Conservation (phyloP, 495 filamentous ascomycete species). For the Hypoxylon trugodes region DNA sequence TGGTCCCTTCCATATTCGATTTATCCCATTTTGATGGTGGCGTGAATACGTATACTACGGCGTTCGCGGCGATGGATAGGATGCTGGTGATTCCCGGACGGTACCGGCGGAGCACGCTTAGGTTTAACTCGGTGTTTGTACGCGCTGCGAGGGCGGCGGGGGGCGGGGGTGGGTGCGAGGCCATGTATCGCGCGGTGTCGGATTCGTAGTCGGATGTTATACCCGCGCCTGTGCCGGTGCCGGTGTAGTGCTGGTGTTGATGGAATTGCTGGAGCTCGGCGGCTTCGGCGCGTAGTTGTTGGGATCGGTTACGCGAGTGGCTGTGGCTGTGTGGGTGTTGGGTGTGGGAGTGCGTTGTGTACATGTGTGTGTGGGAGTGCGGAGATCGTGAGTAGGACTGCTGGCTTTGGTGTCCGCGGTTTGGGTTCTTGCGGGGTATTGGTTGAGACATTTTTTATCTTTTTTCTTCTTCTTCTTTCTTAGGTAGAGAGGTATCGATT, state of each 20-base stretch:
- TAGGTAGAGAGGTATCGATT: no score
- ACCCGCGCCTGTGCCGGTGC: constrained; percentile 45
- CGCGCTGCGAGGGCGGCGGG: constrained; percentile 58
- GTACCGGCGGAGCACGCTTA: constrained; percentile 79
- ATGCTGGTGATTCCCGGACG: constrained; percentile 72
- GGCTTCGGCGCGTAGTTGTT: constrained; percentile 33
- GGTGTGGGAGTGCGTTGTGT: constrained; percentile 22
- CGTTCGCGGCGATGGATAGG: constrained; percentile 77
- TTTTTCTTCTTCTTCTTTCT: no score
- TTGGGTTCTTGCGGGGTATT: constrained; percentile 34
- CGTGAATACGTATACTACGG: constrained; percentile 79
- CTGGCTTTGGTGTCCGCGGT: constrained; percentile 20
- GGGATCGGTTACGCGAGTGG: constrained; percentile 33
- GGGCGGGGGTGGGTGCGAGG: constrained; percentile 28
- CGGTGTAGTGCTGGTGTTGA: background rate
- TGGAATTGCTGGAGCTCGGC: constrained; percentile 21
- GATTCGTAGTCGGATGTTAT: constrained; percentile 81
- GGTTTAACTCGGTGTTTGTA: constrained; percentile 82
- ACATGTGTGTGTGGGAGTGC: constrained; percentile 6
- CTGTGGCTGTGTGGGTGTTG: constrained; percentile 32
- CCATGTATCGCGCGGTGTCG: constrained; percentile 47
- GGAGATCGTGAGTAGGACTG: constrained; percentile 15
- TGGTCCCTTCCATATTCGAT: constrained; percentile 75
- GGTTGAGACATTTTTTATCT: constrained; percentile 39
- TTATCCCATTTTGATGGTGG: constrained; percentile 77